Conservation (phyloP, 768 basidiomycete genomes). For the Naganishia antarctica region DNA sequence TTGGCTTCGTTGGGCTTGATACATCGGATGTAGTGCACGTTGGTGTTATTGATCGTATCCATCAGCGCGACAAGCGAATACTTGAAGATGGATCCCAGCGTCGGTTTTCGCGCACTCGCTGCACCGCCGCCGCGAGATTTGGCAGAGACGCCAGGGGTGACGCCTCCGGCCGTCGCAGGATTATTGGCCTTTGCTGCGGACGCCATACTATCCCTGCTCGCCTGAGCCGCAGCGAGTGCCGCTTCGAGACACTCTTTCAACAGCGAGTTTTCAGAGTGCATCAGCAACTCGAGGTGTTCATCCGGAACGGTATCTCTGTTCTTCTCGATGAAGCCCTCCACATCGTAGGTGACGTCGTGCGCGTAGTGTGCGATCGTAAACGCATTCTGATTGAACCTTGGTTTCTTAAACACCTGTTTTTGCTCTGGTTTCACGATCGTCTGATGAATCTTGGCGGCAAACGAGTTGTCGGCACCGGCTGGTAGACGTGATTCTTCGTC, state of each 20-base stretch:
- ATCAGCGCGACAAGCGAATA: conserved; percentile 85
- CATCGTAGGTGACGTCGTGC: conserved; percentile 95
- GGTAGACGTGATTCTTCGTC: conserved; percentile 98
- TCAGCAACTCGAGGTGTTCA: conserved; percentile 86
- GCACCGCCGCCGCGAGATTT: conserved; percentile 51
- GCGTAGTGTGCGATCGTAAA: conserved; percentile 99
- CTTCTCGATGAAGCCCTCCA: conserved; percentile 97
- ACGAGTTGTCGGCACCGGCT: conserved; percentile 82
- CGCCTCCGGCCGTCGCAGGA: conserved; percentile 48
- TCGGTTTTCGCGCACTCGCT: conserved; percentile 70
- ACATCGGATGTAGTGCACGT: conserved; percentile 98
- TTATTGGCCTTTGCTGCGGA: conserved; percentile 46
- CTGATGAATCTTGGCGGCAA: conserved; percentile 82
- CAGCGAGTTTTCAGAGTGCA: conserved; percentile 82
- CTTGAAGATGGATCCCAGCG: conserved; percentile 98
- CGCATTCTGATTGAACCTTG: conserved; percentile 92
- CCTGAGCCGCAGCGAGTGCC: conserved; percentile 62
- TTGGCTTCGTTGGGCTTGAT: conserved; percentile 99
- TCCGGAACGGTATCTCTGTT: conserved; percentile 98
- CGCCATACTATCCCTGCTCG: conserved; percentile 32
- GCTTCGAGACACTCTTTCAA: conserved; percentile 90
- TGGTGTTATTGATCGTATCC: conserved; percentile 95
- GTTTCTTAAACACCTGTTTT: conserved; percentile 91
- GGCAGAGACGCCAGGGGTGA: conserved; percentile 30
- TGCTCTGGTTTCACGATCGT: conserved; percentile 81